Conservation (phyloP, 2,329 filamentous ascomycete genomes). For the Pseudonectria foliicola region DNA sequence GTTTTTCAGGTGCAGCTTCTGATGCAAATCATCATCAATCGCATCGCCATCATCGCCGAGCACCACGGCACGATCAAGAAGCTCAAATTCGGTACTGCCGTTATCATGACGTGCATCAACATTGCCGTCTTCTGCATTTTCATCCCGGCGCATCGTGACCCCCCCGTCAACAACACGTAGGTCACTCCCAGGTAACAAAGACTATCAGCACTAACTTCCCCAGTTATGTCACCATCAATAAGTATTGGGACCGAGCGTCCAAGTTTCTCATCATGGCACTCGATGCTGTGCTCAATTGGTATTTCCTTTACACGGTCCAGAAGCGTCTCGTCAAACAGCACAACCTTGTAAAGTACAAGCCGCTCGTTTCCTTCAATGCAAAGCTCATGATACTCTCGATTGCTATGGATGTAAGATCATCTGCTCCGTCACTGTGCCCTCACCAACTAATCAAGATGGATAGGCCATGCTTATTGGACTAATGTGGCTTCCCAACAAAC, state of each 20-base stretch:
- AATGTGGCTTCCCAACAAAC: constrained; percentile 27
- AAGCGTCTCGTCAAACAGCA: constrained; percentile 38
- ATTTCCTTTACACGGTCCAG: constrained; percentile 42
- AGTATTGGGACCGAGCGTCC: constrained; percentile 45
- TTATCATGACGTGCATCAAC: constrained; percentile 41
- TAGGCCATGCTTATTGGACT: constrained; percentile 26
- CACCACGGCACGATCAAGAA: constrained; percentile 27
- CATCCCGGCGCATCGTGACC: constrained; percentile 38
- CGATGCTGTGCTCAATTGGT: constrained; percentile 44
- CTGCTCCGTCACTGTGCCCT: background rate
- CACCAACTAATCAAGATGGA: constrained; percentile 4
- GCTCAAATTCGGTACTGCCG: constrained; percentile 41
- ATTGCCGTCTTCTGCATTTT: constrained; percentile 47
- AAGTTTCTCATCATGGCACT: constrained; percentile 45
- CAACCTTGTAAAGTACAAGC: constrained; percentile 43
- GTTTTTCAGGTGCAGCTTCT: constrained; percentile 41
- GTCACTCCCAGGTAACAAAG: constrained; percentile 8
- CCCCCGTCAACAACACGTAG: constrained; percentile 31
- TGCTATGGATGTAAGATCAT: constrained; percentile 36
- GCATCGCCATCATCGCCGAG: constrained; percentile 41
- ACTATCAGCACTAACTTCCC: background rate
- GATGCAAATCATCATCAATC: constrained; percentile 50
- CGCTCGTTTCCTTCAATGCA: constrained; percentile 42
- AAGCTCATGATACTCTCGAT: constrained; percentile 42
- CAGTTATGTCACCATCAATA: constrained; percentile 36